Base-by-base conservation (phyloP, 2,329 filamentous ascomycete species). In the Corniculantispora saksenae region DNA sequence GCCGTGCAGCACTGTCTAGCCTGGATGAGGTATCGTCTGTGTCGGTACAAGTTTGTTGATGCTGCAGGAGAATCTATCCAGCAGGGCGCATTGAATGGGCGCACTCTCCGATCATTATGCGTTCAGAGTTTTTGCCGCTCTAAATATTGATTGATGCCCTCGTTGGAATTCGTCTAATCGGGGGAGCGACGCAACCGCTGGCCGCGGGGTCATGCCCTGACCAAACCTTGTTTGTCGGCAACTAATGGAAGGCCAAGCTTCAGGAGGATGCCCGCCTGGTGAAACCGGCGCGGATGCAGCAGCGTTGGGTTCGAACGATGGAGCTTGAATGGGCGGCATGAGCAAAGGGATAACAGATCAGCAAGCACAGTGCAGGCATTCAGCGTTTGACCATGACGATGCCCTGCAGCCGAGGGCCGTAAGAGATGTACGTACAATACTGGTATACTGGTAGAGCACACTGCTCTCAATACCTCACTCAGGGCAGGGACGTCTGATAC, bases 301-400 rank as follows among this genome's bases (percentile, higher is more conserved):
- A 61, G n/a, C n/a, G n/a, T 25, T 17, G 25, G 6, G 27, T n/a
- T 9, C 55, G n/a, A n/a, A 15, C n/a, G 9, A 48, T 40, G n/a
- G 32, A 51, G 29, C 21, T 60, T 50, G 29, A 10, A 25, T 43
- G 38, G 57, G 57, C 45, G 29, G 57, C 29, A 50, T 61, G 47
- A 32, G 58, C 47, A 43, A 61, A 43, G 48, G 47, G 58, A 53
- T 53, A 43, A 53, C 58, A 61, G 58, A 53, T 53, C 58, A 53
- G 35, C 58, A 51, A 59, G 58, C 48, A 61, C 58, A 61, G 45
- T 61, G 58, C 58, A 51, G 23, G 9, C 19, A 50, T 25, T 21
- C 32, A 17, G 29, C 13, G 47, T 61, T 51, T 51, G 58, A 38
- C 23, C 35, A 60, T 45, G 27, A 43, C 38, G 38, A 43, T 43